A percentile compares a stretch with the other conserved stretches of the same genome.
phyloP scores from a whole-genome alignment of 2,329 filamentous ascomycete genomes.

The Coniochaeta ligniaria region DNA sequence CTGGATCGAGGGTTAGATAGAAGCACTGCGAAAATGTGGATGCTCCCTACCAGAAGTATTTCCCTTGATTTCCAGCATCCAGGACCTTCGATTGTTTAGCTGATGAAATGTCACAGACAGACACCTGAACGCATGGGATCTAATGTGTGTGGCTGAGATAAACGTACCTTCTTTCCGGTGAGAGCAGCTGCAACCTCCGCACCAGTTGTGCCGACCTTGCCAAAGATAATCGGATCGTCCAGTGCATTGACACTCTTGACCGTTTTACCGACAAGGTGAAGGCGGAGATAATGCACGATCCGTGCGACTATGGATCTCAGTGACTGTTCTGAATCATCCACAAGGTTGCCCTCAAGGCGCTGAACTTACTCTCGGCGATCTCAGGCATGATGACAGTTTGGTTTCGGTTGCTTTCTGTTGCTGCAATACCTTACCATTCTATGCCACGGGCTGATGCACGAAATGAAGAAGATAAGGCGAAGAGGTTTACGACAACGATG shows the following conservation, averaged over 20 bases:
- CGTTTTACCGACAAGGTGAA: constrained; percentile 73
- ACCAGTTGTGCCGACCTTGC: constrained; percentile 79
- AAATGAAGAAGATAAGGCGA: too few species aligned
- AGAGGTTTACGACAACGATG: too few species aligned
- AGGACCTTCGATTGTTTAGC: constrained; percentile 31
- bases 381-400: constrained; percentile 44
- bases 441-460: too few species aligned
- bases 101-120: neutral
- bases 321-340: neutral
- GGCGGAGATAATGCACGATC: constrained; percentile 76
- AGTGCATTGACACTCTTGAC: constrained; percentile 63
- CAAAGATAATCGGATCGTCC: constrained; percentile 81
- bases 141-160: neutral
- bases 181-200: constrained; percentile 67
- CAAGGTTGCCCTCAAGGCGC: neutral
- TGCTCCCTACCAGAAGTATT: constrained; percentile 75
- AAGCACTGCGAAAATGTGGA: neutral
- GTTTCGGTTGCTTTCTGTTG: neutral
- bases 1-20: constrained; percentile 6
- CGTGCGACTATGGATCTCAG: constrained; percentile 55
- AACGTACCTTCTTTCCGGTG: constrained; percentile 56
- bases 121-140: neutral
- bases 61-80: constrained; percentile 77
- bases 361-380: constrained; percentile 47
- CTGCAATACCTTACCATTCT: too few species aligned